Base-by-base conservation (phyloP, 2,329 filamentous ascomycete species). In the Golovinomyces cichoracearum region DNA sequence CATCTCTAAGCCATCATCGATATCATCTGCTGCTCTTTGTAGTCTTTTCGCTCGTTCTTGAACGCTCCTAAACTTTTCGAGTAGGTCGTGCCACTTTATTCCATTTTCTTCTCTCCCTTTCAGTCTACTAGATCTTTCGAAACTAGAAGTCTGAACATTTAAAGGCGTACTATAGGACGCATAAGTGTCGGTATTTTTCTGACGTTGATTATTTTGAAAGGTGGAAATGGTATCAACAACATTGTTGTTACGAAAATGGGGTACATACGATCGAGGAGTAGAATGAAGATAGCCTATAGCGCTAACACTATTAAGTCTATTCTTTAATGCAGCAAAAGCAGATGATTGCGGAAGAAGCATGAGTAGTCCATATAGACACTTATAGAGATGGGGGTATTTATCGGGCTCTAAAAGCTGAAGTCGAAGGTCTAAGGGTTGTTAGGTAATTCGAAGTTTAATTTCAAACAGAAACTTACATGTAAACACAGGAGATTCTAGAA, bases 321-420 rank as follows among this genome's bases (percentile, higher is more conserved):
- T 98, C 62, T 94, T 95, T 50, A 98, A 69, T 2, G 90, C 88
- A 25, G 86, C 90, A 65, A 98, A 98, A 7, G 90, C 92, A 25
- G 85, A 92, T 15, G 88, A 95, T 64, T 98, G 90, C 0, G 90
- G 90, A n/a, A 98, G 72, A 17, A 98, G 78, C 90, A 98, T 98
- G 49, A 98, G 70, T 42, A 98, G 74, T 9, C 90, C 90, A 59
- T 95, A 98, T 45, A 98, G 75, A 64, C 90, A 98, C 65, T 94
- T 94, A 69, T 98, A 95, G 1, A 98, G 69, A 61, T 93, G 83
- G 2, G 90, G 90, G 56, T 88, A 88, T 62, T 82, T 85, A 61
- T 98, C 92, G 0, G 90, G 90, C 61, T 98, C 90, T 7, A 98
- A 73, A 9, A 98, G 72, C 61, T 98, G 90, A 47, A 98, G 77